Evolutionary conservation across 2,329 filamentous ascomycete species (phyloP).

Genomic region (Alternaria brassicicola): DNA sequence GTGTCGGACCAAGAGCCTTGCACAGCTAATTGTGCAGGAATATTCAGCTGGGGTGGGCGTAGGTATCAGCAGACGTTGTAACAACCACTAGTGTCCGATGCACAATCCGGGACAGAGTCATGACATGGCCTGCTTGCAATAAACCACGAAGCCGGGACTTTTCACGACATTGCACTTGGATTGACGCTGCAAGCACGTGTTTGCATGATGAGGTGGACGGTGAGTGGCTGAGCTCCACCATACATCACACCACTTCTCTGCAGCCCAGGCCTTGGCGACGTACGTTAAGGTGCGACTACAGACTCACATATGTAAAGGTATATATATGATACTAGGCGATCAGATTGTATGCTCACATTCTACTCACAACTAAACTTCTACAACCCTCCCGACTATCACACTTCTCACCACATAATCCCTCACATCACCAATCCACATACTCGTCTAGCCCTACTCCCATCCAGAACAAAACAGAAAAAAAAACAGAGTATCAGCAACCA

Average conservation of each 20-base stretch:
- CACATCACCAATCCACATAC: neutral
- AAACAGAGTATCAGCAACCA: neutral
- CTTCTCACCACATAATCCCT: neutral
- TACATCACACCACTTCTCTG: slow-evolving; percentile 27
- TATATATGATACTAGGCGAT: slow-evolving; percentile 9
- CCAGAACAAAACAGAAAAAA: neutral
- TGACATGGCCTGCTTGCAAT: neutral
- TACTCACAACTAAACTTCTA: neutral
- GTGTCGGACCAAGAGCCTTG: too few relatives aligned
- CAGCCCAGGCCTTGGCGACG: slow-evolving; percentile 28
- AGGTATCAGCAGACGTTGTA: neutral
- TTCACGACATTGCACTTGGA: neutral
- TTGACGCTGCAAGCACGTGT: neutral
- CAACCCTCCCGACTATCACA: neutral
- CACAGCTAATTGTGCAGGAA: too few relatives aligned
- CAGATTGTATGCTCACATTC: neutral
- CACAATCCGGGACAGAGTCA: neutral
- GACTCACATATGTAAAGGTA: neutral
- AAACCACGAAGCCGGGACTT: neutral
- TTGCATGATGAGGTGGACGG: slow-evolving; percentile 3
- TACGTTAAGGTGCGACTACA: slow-evolving; percentile 4
- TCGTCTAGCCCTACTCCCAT: neutral
- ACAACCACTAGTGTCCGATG: neutral
- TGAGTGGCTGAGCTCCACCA: slow-evolving; percentile 11
- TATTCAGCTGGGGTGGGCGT: too few relatives aligned